These are phyloP conservation scores for Daldinia eschscholtzii DNA, from an alignment of 2,329 filamentous ascomycete species.

Conservation along the genomic window DNA sequence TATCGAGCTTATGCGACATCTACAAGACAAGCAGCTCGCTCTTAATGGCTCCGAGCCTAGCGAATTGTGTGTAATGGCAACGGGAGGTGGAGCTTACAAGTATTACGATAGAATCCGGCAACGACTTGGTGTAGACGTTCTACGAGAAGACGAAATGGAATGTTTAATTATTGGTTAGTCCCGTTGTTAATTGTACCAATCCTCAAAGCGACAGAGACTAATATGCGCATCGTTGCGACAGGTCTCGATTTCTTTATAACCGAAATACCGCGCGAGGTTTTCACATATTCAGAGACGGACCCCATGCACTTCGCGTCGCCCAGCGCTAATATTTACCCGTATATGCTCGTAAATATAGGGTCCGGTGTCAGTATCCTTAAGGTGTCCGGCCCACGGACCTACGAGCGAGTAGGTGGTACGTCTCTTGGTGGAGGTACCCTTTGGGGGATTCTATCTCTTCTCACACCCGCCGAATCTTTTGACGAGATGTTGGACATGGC, in stretches of 20 bases:
- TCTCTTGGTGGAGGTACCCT: conserved; percentile 97
- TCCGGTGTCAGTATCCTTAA: conserved; percentile 98
- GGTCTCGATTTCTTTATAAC: conserved; percentile 99
- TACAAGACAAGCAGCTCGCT: conserved; percentile 84
- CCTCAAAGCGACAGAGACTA: conserved; percentile 13
- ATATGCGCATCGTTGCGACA: conserved; percentile 53
- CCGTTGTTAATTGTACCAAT: too few species aligned
- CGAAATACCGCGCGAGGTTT: conserved; percentile 96
- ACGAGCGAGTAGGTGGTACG: conserved; percentile 92
- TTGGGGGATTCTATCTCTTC: conserved; percentile 91
- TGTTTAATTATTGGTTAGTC: conserved; percentile 89
- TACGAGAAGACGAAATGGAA: conserved; percentile 98
- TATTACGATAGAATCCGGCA: conserved; percentile 93
- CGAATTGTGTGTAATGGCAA: conserved; percentile 92
- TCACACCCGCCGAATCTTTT: conserved; percentile 95
- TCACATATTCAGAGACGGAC: conserved; percentile 91
- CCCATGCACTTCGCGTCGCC: conserved; percentile 90
- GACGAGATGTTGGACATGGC: conserved; percentile 97
- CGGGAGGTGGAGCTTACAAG: conserved; percentile 95
- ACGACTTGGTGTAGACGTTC: conserved; percentile 85
- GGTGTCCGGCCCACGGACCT: conserved; percentile 88
- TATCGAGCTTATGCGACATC: conserved; percentile 87
- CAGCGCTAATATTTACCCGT: conserved; percentile 88
- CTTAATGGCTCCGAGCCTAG: conserved; percentile 78
- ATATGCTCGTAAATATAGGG: conserved; percentile 97